Conservation (phyloP, 345 rosid species). For the Passiflora organensis region DNA sequence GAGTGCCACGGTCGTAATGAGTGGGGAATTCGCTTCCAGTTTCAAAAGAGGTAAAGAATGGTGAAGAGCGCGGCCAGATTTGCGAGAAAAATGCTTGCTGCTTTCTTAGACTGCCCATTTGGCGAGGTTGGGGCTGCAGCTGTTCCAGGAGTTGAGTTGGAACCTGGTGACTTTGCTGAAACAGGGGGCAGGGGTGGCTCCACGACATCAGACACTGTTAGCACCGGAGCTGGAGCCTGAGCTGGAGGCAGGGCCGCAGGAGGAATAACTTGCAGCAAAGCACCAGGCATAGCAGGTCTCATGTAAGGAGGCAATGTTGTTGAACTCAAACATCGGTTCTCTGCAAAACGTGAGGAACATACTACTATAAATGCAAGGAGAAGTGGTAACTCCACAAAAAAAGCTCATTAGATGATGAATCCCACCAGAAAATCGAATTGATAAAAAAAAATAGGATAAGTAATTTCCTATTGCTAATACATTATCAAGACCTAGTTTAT, state of each 20-base stretch:
- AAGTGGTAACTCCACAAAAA: no score
- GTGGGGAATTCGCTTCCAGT: no score
- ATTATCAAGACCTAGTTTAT: not conserved
- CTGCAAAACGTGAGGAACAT: constrained; percentile 31
- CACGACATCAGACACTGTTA: constrained; percentile 44
- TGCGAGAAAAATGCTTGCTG: constrained; percentile 35
- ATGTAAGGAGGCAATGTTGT: constrained; percentile 38
- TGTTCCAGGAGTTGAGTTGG: constrained; percentile 17
- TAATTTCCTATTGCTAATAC: not conserved
- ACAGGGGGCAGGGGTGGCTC: constrained; percentile 62
- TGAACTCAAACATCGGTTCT: constrained; percentile 41
- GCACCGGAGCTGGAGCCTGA: constrained; percentile 55
- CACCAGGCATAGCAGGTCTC: constrained; percentile 49
- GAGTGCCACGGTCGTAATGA: no score
- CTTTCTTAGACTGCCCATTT: constrained; percentile 43
- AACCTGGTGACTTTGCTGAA: constrained; percentile 8
- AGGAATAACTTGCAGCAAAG: constrained; percentile 29
- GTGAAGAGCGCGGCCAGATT: constrained; percentile 33
- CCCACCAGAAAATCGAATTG: not conserved
- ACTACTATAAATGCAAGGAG: not conserved
- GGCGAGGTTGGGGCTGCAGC: constrained; percentile 29
- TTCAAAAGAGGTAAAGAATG: constrained; percentile 36
- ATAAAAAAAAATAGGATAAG: not conserved
- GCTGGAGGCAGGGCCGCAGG: constrained; percentile 39
- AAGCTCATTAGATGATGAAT: not conserved